Evolutionary conservation across 371 early-diverging fungal species (phyloP).

Genomic region (Choanephora cucurbitarum): DNA sequence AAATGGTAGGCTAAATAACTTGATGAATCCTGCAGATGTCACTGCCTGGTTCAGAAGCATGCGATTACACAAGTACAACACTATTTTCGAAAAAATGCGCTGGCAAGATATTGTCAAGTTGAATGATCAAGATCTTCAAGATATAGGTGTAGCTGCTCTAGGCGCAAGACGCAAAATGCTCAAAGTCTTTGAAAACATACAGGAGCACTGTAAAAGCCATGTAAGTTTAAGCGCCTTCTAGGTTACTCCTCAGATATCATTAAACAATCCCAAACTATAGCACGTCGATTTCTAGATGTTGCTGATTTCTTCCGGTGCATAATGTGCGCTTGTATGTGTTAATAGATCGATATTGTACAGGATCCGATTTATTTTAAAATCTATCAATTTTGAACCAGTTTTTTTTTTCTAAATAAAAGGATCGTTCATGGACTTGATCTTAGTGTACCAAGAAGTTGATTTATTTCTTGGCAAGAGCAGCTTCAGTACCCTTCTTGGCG

Average conservation of each 20-base stretch:
- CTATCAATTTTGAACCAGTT: not conserved
- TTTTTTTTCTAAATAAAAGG: not conserved
- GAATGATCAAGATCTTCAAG: constrained; percentile 77
- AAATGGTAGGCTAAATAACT: too few species aligned
- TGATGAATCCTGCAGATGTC: constrained; percentile 60
- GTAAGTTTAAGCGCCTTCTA: constrained; percentile 24
- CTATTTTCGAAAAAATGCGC: constrained; percentile 81
- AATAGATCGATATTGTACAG: not conserved
- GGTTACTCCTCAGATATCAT: too few species aligned
- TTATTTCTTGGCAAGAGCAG: constrained; percentile 67
- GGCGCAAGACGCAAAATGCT: constrained; percentile 94
- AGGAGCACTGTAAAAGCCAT: constrained; percentile 42
- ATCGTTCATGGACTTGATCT: not conserved
- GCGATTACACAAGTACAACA: constrained; percentile 93
- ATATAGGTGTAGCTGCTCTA: constrained; percentile 87
- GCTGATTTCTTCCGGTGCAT: not conserved
- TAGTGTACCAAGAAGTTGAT: not conserved
- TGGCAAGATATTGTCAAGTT: constrained; percentile 87
- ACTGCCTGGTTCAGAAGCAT: constrained; percentile 77
- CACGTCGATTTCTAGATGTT: constrained; percentile 1
- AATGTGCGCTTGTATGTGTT: too few species aligned
- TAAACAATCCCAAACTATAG: too few species aligned
- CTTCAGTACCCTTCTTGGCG: constrained; percentile 81
- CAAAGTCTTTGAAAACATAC: constrained; percentile 90
- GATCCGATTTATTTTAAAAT: not conserved